Conservation (phyloP, 208 protist species). For the Herpetomonas samuelpessoai region DNA sequence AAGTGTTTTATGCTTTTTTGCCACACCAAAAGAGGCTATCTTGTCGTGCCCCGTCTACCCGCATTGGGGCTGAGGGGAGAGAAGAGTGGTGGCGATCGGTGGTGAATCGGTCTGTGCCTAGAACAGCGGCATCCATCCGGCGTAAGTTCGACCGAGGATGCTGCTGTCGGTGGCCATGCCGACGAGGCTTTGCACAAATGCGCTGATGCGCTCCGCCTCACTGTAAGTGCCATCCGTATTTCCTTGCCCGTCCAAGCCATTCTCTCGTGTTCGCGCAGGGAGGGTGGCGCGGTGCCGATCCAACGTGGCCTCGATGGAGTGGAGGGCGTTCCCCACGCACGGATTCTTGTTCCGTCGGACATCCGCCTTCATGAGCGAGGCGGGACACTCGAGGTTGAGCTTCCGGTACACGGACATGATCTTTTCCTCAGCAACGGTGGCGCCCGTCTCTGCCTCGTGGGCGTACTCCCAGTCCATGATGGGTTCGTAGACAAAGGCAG, state of each 20-base stretch:
- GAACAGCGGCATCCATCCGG: constrained; percentile 36
- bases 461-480: constrained; percentile 52
- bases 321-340: constrained; percentile 1
- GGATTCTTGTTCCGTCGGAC: constrained; percentile 5
- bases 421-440: constrained; percentile 7
- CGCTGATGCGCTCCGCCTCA: not conserved
- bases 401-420: constrained; percentile 23
- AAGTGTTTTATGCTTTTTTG: constrained; percentile 14
- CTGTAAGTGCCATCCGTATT: not conserved
- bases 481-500: constrained; percentile 92
- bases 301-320: constrained; percentile 1
- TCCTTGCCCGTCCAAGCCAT: no score
- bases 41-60: no score
- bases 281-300: not conserved
- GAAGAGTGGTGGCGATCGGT: constrained; percentile 7
- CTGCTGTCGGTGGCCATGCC: constrained; percentile 85
- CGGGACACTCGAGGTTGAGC: constrained; percentile 30
- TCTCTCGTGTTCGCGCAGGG: not conserved
- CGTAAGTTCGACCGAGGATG: constrained; percentile 67
- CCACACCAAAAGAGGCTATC: not conserved
- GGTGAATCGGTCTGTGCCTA: constrained; percentile 8
- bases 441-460: constrained; percentile 15
- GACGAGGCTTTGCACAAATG: constrained; percentile 72
- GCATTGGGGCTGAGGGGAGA: no score
- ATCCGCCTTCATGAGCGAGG: constrained; percentile 11